Evolutionary conservation across 441 rosid genomes (phyloP), one percentile per base, ranked within the genome.

Genomic region (Dalechampia spathulata): DNA sequence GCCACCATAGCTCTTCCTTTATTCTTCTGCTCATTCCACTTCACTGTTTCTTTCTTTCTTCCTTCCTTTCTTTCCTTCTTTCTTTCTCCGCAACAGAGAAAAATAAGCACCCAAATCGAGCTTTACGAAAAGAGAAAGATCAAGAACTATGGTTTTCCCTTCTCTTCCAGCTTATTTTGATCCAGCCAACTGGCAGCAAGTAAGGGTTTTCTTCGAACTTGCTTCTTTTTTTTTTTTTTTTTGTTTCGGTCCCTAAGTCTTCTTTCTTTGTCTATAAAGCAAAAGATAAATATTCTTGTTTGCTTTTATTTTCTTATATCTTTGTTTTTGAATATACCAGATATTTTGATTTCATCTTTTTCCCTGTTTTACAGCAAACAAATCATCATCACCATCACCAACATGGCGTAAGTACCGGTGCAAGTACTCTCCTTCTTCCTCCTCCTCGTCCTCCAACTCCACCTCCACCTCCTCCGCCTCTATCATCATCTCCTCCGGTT

Each of bases 151-250:
- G 97, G 90, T 79, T 75, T 90, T 79, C 60, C 65, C 93, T 52
- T 84, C 95, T 64, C 73, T 86, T 60, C 97, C 93, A 71, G 76
- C 89, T 77, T 86, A 86, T 79, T 89, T 90, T 75, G 97, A 86
- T 84, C 91, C 93, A 61, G 60, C 86, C 77, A 85, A 90, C 88
- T 90, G 97, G 97, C 95, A 83, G 57, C 93, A 80, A 71, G 90
- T 80, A 76, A 65, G 83, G 57, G 9, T 62, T 57, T 63, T 46
- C 17, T 30, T 62, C 11, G 47, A 44, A 55, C 57, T 64, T 21
- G 13, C 36, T 11, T 34, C 11, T n/a, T n/a, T n/a, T n/a, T n/a
- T n/a, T n/a, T n/a, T n/a, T n/a, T n/a, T n/a, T n/a, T n/a, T n/a
- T n/a, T n/a, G n/a, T n/a, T n/a, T n/a, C n/a, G n/a, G n/a, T n/a